phyloP scores from a whole-genome alignment of 192 early-diverging fungal species.

The Piromyces sp. region DNA sequence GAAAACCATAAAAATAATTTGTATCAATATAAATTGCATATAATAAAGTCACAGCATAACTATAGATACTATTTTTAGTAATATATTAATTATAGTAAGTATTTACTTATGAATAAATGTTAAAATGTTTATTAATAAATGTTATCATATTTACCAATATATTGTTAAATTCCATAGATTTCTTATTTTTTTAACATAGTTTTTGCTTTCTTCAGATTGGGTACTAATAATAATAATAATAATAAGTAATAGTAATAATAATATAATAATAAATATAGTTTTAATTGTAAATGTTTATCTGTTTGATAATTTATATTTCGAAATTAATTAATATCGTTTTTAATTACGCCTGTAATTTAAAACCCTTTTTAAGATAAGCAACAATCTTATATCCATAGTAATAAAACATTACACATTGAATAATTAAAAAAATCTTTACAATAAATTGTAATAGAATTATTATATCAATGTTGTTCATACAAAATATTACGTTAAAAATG shows the following conservation, averaged over 20 bases:
- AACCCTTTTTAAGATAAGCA: neutral
- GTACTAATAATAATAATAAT: too few species aligned
- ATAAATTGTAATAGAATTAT: neutral
- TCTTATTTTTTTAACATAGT: neutral
- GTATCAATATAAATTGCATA: neutral
- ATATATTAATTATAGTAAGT: too few species aligned
- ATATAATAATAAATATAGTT: too few species aligned
- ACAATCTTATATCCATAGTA: neutral
- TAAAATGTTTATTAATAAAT: too few species aligned
- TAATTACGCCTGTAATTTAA: neutral
- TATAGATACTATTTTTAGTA: neutral
- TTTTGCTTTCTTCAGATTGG: neutral
- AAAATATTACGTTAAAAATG: neutral
- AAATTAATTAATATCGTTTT: too few species aligned
- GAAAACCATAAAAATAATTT: neutral
- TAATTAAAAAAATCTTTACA: neutral
- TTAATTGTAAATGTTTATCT: too few species aligned
- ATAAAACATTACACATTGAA: neutral
- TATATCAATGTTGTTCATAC: neutral
- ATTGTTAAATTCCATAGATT: neutral
- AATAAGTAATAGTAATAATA: too few species aligned
- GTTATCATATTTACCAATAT: neutral
- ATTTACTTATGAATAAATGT: too few species aligned
- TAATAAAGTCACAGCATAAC: neutral
- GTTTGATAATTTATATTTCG: too few species aligned